Evolutionary conservation across 2,329 filamentous ascomycete genomes (phyloP), one percentile per base, ranked within the genome.

Genomic region (Emmonsia crescens): DNA sequence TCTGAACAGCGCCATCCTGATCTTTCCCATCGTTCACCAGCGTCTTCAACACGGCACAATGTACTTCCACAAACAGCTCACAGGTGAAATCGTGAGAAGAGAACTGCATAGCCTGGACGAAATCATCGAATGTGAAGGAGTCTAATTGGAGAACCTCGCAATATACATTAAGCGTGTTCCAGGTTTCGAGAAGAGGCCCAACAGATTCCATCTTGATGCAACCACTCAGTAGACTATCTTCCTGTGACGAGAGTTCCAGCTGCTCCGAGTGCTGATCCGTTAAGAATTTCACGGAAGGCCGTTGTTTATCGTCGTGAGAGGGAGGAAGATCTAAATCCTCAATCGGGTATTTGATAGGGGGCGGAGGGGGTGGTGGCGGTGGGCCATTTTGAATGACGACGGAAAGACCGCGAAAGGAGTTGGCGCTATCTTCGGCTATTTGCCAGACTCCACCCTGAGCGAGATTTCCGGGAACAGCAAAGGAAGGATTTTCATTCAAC

Each of bases 111-210:
- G 92, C 88, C 72, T 97, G 89, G 4, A 96, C 82, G 69, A 92
- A 97, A 73, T 99, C 94, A 72, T 99, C 94, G 69, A 97, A 95
- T 0, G 93, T 97, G 71, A 99, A 99, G 0, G 93, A 97, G 74
- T 99, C 94, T 31, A 99, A 81, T 70, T 90, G 85, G 71, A 96
- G 96, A 21, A 96, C 88, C 70, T 96, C 91, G 71, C 91, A 96
- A 72, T 96, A 96, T n/a, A 99, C 93, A 69, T 96, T 99, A 40
- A 99, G 81, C 0, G 92, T 96, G 68, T 96, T 91, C 94, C 94
- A 99, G 0, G 89, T 90, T 75, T 96, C 93, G 29, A 99, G 77
- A 19, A 97, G 78, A 2, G 85, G 82, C 0, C 92, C 91, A n/a
- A 96, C 84, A 3, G 91, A 93, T 68, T 88, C 85, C 85, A 93